Percentiles rank a stretch among this genome's conserved stretches.
These are phyloP conservation scores for Colletotrichum paranaense DNA, from an alignment of 2,329 filamentous ascomycete species.

Conservation along the genomic window DNA sequence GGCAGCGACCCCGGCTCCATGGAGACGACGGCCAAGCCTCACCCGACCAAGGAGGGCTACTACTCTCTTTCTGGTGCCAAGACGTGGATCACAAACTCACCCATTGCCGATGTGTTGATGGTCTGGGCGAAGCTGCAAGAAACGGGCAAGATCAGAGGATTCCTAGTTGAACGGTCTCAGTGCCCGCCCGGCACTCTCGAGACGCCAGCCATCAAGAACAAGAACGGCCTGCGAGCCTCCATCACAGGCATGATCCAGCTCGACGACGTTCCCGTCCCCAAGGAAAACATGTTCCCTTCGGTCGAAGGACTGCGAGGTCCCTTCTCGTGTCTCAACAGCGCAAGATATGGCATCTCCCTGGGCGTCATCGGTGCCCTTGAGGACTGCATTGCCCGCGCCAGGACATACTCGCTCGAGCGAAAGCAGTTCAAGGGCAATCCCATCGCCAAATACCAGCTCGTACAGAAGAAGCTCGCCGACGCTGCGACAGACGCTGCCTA, in stretches of 20 bases:
- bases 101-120: constrained; percentile 85
- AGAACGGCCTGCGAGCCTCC: constrained; percentile 91
- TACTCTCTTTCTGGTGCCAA: constrained; percentile 84
- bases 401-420: constrained; percentile 89
- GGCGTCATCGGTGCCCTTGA: constrained; percentile 95
- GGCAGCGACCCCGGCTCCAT: constrained; percentile 92
- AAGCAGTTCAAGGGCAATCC: constrained; percentile 98
- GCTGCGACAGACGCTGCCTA: constrained; percentile 91
- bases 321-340: constrained; percentile 94
- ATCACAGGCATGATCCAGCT: constrained; percentile 99
- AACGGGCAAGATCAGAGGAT: constrained; percentile 94
- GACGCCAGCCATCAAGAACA: constrained; percentile 93
- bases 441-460: constrained; percentile 93
- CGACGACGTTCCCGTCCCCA: constrained; percentile 88
- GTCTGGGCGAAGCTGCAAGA: constrained; percentile 94
- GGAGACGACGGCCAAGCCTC: constrained; percentile 87
- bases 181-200: constrained; percentile 91
- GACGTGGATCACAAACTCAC: constrained; percentile 97
- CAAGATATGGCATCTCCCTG: constrained; percentile 92
- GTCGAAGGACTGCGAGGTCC: constrained; percentile 89
- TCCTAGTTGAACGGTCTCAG: constrained; percentile 85
- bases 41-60: constrained; percentile 86
- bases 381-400: constrained; percentile 84
- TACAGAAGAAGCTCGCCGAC: constrained; percentile 98
- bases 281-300: constrained; percentile 92